phyloP scores from a whole-genome alignment of 768 basidiomycete genomes.

The Psilocybe cubensis region DNA sequence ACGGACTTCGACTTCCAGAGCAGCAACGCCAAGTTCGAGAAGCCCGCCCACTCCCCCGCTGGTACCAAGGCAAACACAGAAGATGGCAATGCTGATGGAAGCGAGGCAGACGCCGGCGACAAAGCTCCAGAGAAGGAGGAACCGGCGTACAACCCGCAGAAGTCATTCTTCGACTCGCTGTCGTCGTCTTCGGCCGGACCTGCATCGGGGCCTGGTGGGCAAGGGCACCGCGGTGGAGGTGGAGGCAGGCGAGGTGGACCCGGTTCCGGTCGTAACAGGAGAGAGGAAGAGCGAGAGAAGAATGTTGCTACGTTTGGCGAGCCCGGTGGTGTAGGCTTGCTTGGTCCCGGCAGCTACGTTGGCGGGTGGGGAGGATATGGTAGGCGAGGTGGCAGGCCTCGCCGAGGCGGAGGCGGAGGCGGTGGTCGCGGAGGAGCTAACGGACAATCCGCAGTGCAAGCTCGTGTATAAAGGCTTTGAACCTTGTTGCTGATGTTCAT shows the following conservation, averaged over 20 bases:
- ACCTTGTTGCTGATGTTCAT: background rate
- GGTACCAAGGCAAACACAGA: slow-evolving; percentile 20
- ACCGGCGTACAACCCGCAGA: slow-evolving; percentile 72
- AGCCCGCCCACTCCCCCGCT: slow-evolving; percentile 45
- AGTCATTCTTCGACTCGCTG: slow-evolving; percentile 82
- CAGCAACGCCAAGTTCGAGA: slow-evolving; percentile 83
- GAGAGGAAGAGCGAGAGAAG: slow-evolving; percentile 83
- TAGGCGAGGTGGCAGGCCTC: slow-evolving; percentile 41
- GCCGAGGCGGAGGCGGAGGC: slow-evolving; percentile 36
- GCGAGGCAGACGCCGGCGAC: slow-evolving; percentile 24
- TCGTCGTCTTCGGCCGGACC: slow-evolving; percentile 39
- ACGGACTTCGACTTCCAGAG: slow-evolving; percentile 85
- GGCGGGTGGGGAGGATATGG: slow-evolving; percentile 78
- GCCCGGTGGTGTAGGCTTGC: slow-evolving; percentile 74
- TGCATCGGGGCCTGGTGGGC: slow-evolving; percentile 39
- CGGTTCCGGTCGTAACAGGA: slow-evolving; percentile 63
- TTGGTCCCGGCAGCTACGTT: slow-evolving; percentile 82
- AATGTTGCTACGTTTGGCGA: slow-evolving; percentile 91
- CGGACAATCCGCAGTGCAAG: slow-evolving; percentile 17
- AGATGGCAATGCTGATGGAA: slow-evolving; percentile 30
- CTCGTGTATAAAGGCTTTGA: slow-evolving; percentile 15
- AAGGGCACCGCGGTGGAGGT: slow-evolving; percentile 28
- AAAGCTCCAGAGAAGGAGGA: slow-evolving; percentile 35
- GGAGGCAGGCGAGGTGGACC: slow-evolving; percentile 46
- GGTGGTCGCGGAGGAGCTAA: slow-evolving; percentile 21